Evolutionary conservation across 2,329 filamentous ascomycete species (phyloP), one percentile per base, ranked within the genome.

Genomic region (Plectosphaerella sp.): DNA sequence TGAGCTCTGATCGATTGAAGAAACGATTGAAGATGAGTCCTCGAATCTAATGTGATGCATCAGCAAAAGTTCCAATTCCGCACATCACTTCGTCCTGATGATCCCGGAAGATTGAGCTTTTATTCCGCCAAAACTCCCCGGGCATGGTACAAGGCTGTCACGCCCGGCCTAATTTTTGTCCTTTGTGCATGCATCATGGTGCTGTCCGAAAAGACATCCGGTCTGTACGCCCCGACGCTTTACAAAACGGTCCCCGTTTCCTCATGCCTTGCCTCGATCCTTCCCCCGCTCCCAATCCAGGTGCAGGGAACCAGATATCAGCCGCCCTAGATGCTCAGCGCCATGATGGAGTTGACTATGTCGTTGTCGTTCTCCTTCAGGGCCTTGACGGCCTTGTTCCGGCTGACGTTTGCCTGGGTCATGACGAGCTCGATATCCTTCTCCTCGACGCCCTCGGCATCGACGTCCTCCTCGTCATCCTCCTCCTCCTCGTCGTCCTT

Each of bases 261-360:
- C 28, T 33, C 28, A 33, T 33, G 28, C 22, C 22, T 22, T 33
- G 28, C 28, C 28, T 33, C 8, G 8, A 10, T 33, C 8, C 28
- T 33, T 33, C 8, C 28, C 8, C 28, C 8, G 11, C 28, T 12
- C 28, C 28, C 28, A 5, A 9, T 33, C 8, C 28, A 3, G 8
- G 28, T 9, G 28, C 28, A 33, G 28, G 28, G 28, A 7, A 12
- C 8, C 8, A 33, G 28, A 33, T 3, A 5, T 33, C 28, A 43
- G 41, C 41, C 5, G 45, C 50, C 51, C 71, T 79, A 92, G 81
- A 91, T 86, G 80, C 88, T 91, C 72, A 99, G 79, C 63, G 93
- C 92, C 94, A 99, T 99, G 79, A 99, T 99, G 65, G 94, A 97
- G 83, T 99, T 99, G 81, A 99, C 94, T 78, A 99, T 99, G 72